Evolutionary conservation across 2,329 filamentous ascomycete genomes (phyloP).

Genomic region (Monosporascus sp.): DNA sequence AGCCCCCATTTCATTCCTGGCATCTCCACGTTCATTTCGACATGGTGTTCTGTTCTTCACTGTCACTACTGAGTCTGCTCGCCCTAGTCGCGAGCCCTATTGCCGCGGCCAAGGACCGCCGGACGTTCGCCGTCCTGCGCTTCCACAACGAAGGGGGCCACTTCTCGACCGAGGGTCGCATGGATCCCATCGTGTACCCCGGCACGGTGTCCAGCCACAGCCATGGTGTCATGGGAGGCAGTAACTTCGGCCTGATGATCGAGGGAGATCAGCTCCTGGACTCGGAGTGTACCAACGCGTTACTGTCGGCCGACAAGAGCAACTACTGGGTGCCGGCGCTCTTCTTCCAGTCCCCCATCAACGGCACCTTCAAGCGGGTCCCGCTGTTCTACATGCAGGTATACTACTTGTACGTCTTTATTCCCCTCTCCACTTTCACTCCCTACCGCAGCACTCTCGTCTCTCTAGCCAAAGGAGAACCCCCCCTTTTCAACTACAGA

Average conservation of each 20-base stretch:
- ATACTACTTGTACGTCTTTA: constrained; percentile 49
- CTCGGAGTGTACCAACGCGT: constrained; percentile 53
- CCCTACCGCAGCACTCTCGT: not conserved
- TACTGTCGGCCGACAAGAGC: constrained; percentile 52
- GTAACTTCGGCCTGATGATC: constrained; percentile 44
- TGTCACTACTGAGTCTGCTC: no score
- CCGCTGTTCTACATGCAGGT: constrained; percentile 41
- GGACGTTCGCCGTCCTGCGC: not conserved
- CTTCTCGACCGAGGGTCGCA: constrained; percentile 32
- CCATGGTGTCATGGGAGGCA: constrained; percentile 51
- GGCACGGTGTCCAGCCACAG: constrained; percentile 45
- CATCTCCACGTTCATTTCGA: no score
- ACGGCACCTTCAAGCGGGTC: constrained; percentile 51
- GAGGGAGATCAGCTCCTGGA: constrained; percentile 38
- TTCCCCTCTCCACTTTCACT: not conserved
- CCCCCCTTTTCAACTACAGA: not conserved
- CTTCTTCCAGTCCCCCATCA: constrained; percentile 46
- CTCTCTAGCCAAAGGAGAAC: not conserved
- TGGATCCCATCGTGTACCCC: constrained; percentile 52
- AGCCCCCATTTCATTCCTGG: no score
- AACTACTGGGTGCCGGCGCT: constrained; percentile 58
- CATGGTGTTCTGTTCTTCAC: no score
- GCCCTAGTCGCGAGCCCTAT: not conserved
- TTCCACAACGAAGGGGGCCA: not conserved
- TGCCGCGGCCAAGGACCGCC: not conserved